phyloP scores from a whole-genome alignment of 73 alveolate species.

The Urostyla sp. region DNA sequence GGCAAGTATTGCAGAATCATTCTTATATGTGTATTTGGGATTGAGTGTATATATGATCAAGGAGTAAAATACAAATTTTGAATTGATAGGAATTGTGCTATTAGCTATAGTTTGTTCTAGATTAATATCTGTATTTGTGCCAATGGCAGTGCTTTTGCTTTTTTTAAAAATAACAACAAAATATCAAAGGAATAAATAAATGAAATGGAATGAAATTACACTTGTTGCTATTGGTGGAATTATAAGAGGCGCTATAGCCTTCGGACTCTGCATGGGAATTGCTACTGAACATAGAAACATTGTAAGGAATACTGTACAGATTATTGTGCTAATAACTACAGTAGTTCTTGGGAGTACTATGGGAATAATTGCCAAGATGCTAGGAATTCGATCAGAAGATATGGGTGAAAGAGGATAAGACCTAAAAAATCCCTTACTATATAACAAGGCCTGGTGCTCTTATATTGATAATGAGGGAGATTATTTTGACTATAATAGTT shows the following conservation, averaged over 20 bases:
- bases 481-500: neutral
- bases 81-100: constrained; percentile 81
- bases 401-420: neutral
- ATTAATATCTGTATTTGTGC: constrained; percentile 83
- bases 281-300: constrained; percentile 57
- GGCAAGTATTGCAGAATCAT: constrained; percentile 94
- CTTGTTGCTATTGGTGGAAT: constrained; percentile 93
- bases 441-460: too few relatives aligned
- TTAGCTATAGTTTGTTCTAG: constrained; percentile 86
- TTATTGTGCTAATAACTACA: constrained; percentile 84
- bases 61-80: constrained; percentile 64
- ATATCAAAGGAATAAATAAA: constrained; percentile 31
- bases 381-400: constrained; percentile 3
- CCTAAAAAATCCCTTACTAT: too few relatives aligned
- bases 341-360: constrained; percentile 81
- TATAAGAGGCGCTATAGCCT: constrained; percentile 98
- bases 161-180: constrained; percentile 54
- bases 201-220: constrained; percentile 84
- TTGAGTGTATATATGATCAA: constrained; percentile 72
- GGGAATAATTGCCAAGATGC: constrained; percentile 71
- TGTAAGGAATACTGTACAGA: constrained; percentile 74
- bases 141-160: constrained; percentile 71
- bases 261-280: constrained; percentile 89
- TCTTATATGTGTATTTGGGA: constrained; percentile 94
- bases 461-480: neutral